A percentile compares a stretch with the other conserved stretches of the same genome.
These are phyloP conservation scores for Cladophialophora yegresii DNA, from an alignment of 2,329 filamentous ascomycete species.

Conservation along the genomic window DNA sequence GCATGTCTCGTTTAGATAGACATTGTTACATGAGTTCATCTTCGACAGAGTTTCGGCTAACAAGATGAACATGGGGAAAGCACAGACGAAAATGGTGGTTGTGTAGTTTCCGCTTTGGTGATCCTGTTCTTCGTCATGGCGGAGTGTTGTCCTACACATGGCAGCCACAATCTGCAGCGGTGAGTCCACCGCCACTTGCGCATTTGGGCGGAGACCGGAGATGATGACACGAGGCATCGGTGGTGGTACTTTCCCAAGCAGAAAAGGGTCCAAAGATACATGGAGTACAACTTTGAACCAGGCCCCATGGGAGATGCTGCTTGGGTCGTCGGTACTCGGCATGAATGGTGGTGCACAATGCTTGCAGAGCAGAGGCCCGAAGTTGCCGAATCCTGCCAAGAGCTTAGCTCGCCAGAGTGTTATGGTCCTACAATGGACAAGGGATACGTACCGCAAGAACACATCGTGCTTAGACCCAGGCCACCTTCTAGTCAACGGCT, in stretches of 20 bases:
- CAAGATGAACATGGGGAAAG: neutral
- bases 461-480: neutral
- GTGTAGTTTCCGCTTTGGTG: constrained; percentile 5
- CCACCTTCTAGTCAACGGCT: neutral
- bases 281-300: constrained; percentile 1
- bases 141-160: constrained; percentile 17
- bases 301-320: neutral
- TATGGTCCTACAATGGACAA: neutral
- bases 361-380: neutral
- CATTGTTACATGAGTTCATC: neutral
- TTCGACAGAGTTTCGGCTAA: constrained; percentile 6
- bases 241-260: constrained; percentile 19
- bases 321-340: constrained; percentile 1
- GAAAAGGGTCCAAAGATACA: constrained; percentile 1
- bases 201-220: constrained; percentile 1
- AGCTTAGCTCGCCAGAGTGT: neutral
- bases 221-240: constrained; percentile 8
- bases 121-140: neutral
- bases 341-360: constrained; percentile 7
- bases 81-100: neutral
- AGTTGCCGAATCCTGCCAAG: constrained; percentile 1
- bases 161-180: constrained; percentile 28
- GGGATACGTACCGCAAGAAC: neutral
- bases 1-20: neutral
- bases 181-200: constrained; percentile 30